phyloP scores from a whole-genome alignment of 805 yeast species.

The Myxozyma udenii region DNA sequence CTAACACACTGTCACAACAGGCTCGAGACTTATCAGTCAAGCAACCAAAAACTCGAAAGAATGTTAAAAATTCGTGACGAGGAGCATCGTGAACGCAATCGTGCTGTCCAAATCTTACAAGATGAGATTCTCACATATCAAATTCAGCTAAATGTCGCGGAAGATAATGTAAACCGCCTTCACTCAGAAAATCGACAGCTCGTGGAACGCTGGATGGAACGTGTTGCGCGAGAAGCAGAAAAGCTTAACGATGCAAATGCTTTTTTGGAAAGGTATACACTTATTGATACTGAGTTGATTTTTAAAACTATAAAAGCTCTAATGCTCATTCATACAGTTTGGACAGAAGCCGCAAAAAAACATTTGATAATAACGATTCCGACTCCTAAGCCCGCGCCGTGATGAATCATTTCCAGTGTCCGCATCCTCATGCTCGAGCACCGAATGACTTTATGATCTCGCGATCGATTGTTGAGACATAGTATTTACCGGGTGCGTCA shows the following conservation, averaged over 20 bases:
- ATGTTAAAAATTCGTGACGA: slow-evolving; percentile 33
- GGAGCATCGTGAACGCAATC: slow-evolving; percentile 46
- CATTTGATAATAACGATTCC: no score
- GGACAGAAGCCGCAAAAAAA: neutral
- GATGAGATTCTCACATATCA: slow-evolving; percentile 64
- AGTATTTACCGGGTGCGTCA: slow-evolving; percentile 69
- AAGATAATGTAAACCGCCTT: slow-evolving; percentile 41
- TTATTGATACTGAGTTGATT: neutral
- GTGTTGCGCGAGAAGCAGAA: slow-evolving; percentile 59
- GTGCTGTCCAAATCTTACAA: slow-evolving; percentile 56
- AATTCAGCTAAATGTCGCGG: slow-evolving; percentile 54
- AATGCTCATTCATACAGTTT: neutral
- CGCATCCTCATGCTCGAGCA: no score
- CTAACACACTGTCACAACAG: no score
- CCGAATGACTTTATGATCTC: neutral
- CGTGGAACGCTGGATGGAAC: slow-evolving; percentile 58
- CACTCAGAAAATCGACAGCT: slow-evolving; percentile 50
- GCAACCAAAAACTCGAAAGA: slow-evolving; percentile 20
- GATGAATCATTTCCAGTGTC: no score
- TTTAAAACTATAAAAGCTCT: neutral
- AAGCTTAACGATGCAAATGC: slow-evolving; percentile 51
- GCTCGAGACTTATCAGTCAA: slow-evolving; percentile 2
- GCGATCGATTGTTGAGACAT: slow-evolving; percentile 62
- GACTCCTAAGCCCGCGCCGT: no score
- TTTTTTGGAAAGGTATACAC: slow-evolving; percentile 32